These are phyloP conservation scores for Ampelocalamus luodianensis DNA, from an alignment of 176 grass and related monocot genomes.

Conservation along the genomic window DNA sequence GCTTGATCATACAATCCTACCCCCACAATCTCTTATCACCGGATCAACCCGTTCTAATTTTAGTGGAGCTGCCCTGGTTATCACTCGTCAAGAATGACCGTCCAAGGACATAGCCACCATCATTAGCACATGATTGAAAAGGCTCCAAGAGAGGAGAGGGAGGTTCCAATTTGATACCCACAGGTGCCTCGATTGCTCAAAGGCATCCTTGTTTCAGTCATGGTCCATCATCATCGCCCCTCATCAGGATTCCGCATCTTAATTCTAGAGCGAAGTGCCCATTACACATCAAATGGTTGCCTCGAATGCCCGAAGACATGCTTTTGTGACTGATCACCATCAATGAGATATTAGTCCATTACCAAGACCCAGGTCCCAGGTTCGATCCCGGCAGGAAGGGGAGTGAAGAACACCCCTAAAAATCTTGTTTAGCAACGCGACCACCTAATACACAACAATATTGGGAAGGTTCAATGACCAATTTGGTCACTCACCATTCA, in stretches of 20 bases:
- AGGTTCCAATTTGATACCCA: slow-evolving; percentile 23
- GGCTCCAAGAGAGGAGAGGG: not conserved
- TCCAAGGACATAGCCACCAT: slow-evolving; percentile 35
- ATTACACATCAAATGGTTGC: not conserved
- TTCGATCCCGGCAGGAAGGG: not conserved
- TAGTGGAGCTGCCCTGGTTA: slow-evolving; percentile 34
- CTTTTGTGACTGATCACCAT: not conserved
- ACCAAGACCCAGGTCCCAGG: not conserved
- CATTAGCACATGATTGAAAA: slow-evolving; percentile 5
- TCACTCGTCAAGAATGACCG: slow-evolving; percentile 29
- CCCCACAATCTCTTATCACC: slow-evolving; percentile 19
- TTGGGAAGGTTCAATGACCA: not conserved
- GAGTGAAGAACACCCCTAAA: slow-evolving; percentile 6
- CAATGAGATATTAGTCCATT: not conserved
- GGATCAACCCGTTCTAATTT: not conserved
- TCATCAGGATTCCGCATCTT: not conserved
- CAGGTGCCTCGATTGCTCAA: slow-evolving; percentile 8
- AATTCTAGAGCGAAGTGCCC: not conserved
- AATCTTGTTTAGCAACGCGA: not conserved
- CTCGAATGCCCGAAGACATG: not conserved
- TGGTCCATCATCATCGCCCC: slow-evolving; percentile 36
- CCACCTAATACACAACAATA: not conserved
- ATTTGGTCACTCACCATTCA: not conserved
- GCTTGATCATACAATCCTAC: slow-evolving; percentile 29
- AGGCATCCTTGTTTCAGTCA: slow-evolving; percentile 31